Evolutionary conservation across 495 filamentous ascomycete species (phyloP).

Genomic region (Lasiosphaeria miniovina): DNA sequence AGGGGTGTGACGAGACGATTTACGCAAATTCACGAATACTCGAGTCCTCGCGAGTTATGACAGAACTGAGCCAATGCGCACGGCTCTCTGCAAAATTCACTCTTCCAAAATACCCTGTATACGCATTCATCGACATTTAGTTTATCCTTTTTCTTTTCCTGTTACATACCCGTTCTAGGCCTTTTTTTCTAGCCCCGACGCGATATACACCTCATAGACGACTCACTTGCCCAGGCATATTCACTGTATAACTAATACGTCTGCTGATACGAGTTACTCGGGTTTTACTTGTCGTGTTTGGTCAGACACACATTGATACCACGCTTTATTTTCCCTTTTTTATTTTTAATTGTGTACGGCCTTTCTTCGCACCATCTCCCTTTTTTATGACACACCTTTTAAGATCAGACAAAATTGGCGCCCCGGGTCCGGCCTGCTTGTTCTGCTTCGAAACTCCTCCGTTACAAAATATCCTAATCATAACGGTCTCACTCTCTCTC

Average conservation of each 20-base stretch:
- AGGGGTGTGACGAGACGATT: conserved; percentile 11
- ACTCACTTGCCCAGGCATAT: conserved; percentile 7
- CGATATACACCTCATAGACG: conserved; percentile 8
- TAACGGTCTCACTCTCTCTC: conserved; percentile 2
- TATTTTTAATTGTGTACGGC: neutral
- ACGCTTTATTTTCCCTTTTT: neutral
- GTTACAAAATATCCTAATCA: conserved; percentile 3
- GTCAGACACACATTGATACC: conserved; percentile 5
- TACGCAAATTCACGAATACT: conserved; percentile 2
- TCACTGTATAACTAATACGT: conserved; percentile 6
- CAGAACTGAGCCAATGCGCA: neutral
- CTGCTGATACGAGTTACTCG: neutral
- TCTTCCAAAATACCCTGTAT: conserved; percentile 20
- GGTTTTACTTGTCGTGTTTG: too few relatives aligned
- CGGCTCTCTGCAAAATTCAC: conserved; percentile 10
- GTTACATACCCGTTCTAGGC: neutral
- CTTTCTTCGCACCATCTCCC: neutral
- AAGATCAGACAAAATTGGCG: too few relatives aligned
- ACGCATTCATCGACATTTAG: conserved; percentile 10
- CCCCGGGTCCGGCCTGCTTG: neutral
- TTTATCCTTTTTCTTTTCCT: conserved; percentile 1
- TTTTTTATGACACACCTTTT: neutral
- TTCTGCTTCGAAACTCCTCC: neutral
- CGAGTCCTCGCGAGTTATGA: neutral
- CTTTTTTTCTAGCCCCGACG: neutral